phyloP scores from a whole-genome alignment of 202 grass and related monocot species.

The Elaeis oleifera region DNA sequence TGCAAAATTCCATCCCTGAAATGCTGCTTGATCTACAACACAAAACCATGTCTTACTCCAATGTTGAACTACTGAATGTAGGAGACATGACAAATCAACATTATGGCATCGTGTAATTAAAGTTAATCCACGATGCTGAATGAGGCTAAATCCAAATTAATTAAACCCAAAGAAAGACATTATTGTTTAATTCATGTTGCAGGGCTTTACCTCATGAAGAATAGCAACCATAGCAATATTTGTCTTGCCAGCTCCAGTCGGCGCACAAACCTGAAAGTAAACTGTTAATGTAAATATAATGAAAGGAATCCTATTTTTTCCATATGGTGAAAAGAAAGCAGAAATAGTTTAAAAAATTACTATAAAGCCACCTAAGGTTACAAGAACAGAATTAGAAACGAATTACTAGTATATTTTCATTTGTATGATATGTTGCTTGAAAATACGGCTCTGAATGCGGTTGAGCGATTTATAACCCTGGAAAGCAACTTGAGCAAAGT shows the following conservation, averaged over 20 bases:
- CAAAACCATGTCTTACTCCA: background rate
- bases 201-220: conserved; percentile 73
- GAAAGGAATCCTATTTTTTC: background rate
- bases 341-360: no score
- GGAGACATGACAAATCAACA: background rate
- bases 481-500: conserved; percentile 89
- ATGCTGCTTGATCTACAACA: conserved; percentile 83
- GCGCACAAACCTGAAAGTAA: conserved; percentile 85
- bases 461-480: conserved; percentile 85
- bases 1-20: conserved; percentile 92
- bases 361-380: background rate
- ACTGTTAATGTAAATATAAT: conserved; percentile 10
- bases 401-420: conserved; percentile 92
- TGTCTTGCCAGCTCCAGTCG: conserved; percentile 98
- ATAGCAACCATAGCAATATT: conserved; percentile 98
- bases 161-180: no score
- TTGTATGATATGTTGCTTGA: conserved; percentile 78
- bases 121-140: no score
- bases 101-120: no score
- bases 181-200: background rate
- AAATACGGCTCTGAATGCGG: conserved; percentile 90
- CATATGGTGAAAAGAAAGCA: no score
- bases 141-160: no score
- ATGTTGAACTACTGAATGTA: background rate
- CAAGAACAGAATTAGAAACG: conserved; percentile 10